Evolutionary conservation across 2,329 filamentous ascomycete species (phyloP), one percentile per base, ranked within the genome.

Genomic region (Fonsecaea erecta): DNA sequence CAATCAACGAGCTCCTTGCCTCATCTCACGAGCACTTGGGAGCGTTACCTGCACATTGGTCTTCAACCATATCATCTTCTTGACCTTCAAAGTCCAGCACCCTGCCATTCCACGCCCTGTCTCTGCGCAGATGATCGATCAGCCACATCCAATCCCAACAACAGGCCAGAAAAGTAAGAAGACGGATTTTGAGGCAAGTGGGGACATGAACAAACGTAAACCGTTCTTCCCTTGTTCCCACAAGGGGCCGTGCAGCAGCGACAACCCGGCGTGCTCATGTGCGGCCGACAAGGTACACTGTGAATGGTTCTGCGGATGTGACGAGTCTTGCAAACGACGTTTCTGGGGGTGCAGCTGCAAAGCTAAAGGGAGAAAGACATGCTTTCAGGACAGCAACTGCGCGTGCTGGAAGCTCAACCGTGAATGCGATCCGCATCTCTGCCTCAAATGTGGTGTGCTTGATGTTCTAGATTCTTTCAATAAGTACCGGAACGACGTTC

Each of bases 391-490:
- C 34, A 62, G 51, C 43, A 48, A 64, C 2, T 95, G 92, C 73
- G 88, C 90, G 14, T 96, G 92, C 72, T 81, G 87, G 21, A 82
- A 85, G 71, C 82, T 92, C 59, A 90, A 91, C 70, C 85, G 92
- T 43, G 92, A 96, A 77, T 96, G 92, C 73, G 92, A 95, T 71
- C 87, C 91, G 1, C 86, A 90, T 64, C 81, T 94, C 12, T 96
- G 92, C 72, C 83, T 83, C 16, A 82, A 80, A 8, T 95, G 92
- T 71, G 91, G 91, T 30, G 90, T 88, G 0, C 74, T 80, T 11
- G 86, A 91, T 64, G 84, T 90, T 1, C 84, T 91, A 2, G 87
- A 93, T 72, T 90, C 89, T 0, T 77, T 81, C n/a, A 89, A 91
- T 70, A 83, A 85, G 5, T 82, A 88, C 58, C 79, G 89, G 53